Percentiles rank a stretch among this genome's conserved stretches.
Conservation (phyloP, 805 yeast genomes). For the Teunomyces lycoperdinae region DNA sequence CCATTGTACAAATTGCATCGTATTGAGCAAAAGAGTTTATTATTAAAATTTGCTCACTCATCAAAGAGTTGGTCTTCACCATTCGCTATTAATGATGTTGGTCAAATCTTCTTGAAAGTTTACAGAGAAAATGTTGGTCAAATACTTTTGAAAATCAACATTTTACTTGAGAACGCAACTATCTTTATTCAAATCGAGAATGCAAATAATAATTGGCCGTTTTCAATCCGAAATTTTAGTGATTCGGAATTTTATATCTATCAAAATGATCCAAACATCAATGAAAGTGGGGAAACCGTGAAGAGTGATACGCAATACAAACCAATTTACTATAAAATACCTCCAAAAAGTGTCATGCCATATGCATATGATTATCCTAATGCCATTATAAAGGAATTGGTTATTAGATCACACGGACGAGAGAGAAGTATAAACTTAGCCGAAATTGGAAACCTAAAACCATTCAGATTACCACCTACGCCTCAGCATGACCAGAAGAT, state of each 20-base stretch:
- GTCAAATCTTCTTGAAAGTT: slow-evolving; percentile 73
- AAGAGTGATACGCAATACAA: slow-evolving; percentile 56
- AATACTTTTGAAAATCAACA: slow-evolving; percentile 65
- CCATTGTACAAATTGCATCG: slow-evolving; percentile 68
- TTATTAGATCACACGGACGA: slow-evolving; percentile 66
- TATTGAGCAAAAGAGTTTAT: slow-evolving; percentile 55
- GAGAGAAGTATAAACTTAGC: slow-evolving; percentile 82
- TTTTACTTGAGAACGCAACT: slow-evolving; percentile 76
- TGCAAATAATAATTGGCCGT: slow-evolving; percentile 88
- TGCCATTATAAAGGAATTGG: slow-evolving; percentile 76
- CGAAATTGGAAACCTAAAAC: slow-evolving; percentile 88
- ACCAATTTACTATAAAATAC: slow-evolving; percentile 78
- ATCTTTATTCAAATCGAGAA: slow-evolving; percentile 71
- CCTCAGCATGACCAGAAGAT: slow-evolving; percentile 43
- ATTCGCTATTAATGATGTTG: slow-evolving; percentile 78
- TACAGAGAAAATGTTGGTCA: slow-evolving; percentile 64
- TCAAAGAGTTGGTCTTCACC: slow-evolving; percentile 82
- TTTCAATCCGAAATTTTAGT: slow-evolving; percentile 84
- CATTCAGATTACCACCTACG: slow-evolving; percentile 68
- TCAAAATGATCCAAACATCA: slow-evolving; percentile 75
- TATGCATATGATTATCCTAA: slow-evolving; percentile 98
- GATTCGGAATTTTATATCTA: slow-evolving; percentile 82
- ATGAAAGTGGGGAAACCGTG: slow-evolving; percentile 58
- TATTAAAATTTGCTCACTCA: slow-evolving; percentile 55
- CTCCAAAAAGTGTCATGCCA: slow-evolving; percentile 93